Conservation (phyloP, 2,329 filamentous ascomycete genomes). For the Parastagonospora nodorum region DNA sequence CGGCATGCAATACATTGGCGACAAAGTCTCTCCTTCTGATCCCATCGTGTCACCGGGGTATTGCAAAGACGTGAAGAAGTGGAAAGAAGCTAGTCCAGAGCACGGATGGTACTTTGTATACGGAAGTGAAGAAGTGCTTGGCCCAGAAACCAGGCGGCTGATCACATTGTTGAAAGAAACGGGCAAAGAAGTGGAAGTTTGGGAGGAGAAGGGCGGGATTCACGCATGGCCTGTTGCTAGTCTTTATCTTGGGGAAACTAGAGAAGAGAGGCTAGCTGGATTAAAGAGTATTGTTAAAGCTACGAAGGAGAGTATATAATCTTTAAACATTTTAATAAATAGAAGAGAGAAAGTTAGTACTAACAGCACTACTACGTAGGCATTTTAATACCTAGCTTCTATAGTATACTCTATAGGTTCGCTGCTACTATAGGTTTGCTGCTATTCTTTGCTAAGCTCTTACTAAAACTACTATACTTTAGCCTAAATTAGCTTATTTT, state of each 20-base stretch:
- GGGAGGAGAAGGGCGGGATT: conserved; percentile 69
- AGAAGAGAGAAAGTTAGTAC: not conserved
- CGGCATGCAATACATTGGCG: conserved; percentile 69
- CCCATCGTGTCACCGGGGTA: conserved; percentile 71
- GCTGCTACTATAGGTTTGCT: too few species aligned
- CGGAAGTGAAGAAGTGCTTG: conserved; percentile 78
- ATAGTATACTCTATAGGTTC: too few species aligned
- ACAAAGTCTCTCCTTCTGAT: conserved; percentile 56
- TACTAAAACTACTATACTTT: too few species aligned
- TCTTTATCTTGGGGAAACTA: conserved; percentile 59
- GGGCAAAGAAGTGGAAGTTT: conserved; percentile 60
- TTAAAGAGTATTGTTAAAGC: conserved; percentile 51
- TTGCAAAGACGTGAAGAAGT: conserved; percentile 69
- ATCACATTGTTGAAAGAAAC: conserved; percentile 60
- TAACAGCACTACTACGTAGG: conserved; percentile 5
- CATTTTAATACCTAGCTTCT: conserved; percentile 13
- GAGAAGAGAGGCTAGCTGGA: conserved; percentile 54
- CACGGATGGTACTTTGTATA: conserved; percentile 73
- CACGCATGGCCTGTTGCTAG: conserved; percentile 83
- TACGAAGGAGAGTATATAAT: conserved; percentile 36
- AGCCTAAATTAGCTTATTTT: too few species aligned
- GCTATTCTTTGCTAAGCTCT: too few species aligned
- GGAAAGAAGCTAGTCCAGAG: conserved; percentile 68
- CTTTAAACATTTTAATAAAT: not conserved
- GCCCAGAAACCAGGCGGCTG: conserved; percentile 68